A percentile compares a stretch with the other conserved stretches of the same genome.
phyloP scores from a whole-genome alignment of 352 stramenopile species.

The Elongisporangium prolatum region DNA sequence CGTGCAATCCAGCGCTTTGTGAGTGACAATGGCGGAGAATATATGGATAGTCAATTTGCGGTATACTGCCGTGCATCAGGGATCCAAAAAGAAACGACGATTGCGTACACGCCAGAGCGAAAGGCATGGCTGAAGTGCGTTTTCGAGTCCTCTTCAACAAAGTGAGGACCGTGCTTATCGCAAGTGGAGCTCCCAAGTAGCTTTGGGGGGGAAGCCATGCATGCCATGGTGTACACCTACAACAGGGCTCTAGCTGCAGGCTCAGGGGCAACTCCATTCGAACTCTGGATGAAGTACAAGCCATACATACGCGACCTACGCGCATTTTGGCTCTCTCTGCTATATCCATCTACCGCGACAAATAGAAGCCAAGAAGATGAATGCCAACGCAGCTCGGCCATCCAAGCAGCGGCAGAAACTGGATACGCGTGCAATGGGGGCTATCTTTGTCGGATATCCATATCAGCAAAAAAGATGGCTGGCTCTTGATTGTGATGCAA shows the following conservation, averaged over 20 bases:
- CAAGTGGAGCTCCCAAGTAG: slow-evolving; percentile 2
- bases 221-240: slow-evolving; percentile 2
- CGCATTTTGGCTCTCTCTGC: slow-evolving; percentile 8
- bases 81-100: too few species aligned
- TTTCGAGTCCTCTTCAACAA: slow-evolving; percentile 5
- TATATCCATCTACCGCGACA: slow-evolving; percentile 6
- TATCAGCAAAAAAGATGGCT: background rate
- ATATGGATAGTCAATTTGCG: too few species aligned
- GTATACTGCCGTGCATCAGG: too few species aligned
- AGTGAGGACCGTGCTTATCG: background rate
- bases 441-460: slow-evolving; percentile 6
- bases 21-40: too few species aligned
- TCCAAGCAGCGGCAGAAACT: slow-evolving; percentile 3
- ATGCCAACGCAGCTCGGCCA: background rate
- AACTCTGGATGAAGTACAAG: slow-evolving; percentile 1
- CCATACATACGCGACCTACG: slow-evolving; percentile 1
- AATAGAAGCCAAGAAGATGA: background rate
- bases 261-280: background rate
- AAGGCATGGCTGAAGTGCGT: background rate
- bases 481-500: background rate
- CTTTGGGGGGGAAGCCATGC: slow-evolving; percentile 3
- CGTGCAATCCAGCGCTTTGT: too few species aligned
- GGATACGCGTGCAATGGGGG: slow-evolving; percentile 4
- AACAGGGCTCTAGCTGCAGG: slow-evolving; percentile 9
- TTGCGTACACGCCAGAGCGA: slow-evolving; percentile 4